Conservation (phyloP, 2,329 filamentous ascomycete species). For the Aspergillus sp. region DNA sequence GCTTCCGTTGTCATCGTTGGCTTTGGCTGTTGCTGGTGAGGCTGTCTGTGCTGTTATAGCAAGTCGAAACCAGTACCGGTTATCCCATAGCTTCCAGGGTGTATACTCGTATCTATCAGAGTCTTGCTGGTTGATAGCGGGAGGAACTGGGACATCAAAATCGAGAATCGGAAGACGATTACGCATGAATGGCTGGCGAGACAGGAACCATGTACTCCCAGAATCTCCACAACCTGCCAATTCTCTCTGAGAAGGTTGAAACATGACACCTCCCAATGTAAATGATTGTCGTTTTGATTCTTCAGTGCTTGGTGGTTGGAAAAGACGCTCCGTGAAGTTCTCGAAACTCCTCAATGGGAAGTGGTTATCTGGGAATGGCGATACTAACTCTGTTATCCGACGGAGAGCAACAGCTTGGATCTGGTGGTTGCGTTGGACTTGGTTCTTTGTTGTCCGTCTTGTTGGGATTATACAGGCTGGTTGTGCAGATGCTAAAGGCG, state of each 20-base stretch:
- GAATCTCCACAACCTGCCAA: conserved; percentile 1
- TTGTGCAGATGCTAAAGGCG: conserved; percentile 3
- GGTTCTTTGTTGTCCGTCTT: neutral
- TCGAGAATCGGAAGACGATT: conserved; percentile 16
- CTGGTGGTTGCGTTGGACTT: conserved; percentile 9
- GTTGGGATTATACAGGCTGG: neutral
- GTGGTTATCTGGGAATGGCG: conserved; percentile 36
- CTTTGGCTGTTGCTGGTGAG: too few species aligned
- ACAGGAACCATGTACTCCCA: conserved; percentile 31
- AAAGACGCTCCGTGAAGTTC: conserved; percentile 35
- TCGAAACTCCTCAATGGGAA: conserved; percentile 40
- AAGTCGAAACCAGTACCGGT: conserved; percentile 51
- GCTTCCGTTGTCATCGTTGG: too few species aligned
- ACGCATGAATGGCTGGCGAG: conserved; percentile 32
- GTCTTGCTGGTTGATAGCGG: neutral
- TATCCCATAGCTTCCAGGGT: conserved; percentile 46
- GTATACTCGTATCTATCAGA: neutral
- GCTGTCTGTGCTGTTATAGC: conserved; percentile 18
- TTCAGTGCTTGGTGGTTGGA: conserved; percentile 19
- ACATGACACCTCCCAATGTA: conserved; percentile 44
- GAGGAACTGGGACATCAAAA: conserved; percentile 7
- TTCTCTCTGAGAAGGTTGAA: conserved; percentile 31
- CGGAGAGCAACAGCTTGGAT: conserved; percentile 42
- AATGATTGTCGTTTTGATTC: conserved; percentile 32
- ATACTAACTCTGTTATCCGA: conserved; percentile 44